Evolutionary conservation across 352 stramenopile species (phyloP).

Genomic region (Globisporangium megalacanthum): DNA sequence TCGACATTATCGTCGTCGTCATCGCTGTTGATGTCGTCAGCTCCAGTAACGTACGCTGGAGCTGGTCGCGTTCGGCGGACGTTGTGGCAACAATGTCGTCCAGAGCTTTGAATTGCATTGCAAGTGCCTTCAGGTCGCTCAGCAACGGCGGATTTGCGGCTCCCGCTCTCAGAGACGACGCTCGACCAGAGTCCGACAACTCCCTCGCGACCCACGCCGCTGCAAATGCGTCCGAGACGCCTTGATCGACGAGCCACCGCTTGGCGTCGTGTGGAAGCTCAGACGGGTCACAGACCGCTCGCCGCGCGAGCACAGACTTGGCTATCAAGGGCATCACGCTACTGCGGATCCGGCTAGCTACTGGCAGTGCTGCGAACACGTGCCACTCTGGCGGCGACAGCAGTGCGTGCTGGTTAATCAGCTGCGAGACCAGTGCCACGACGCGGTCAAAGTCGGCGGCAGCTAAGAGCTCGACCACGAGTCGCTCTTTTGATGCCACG

Average conservation of each 20-base stretch:
- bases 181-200: neutral
- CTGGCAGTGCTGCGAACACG: slow-evolving; percentile 22
- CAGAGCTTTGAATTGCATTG: neutral
- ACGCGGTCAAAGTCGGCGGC: slow-evolving; percentile 22
- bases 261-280: neutral
- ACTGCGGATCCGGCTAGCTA: slow-evolving; percentile 29
- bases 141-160: neutral
- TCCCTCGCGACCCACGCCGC: slow-evolving; percentile 10
- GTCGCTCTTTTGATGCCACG: slow-evolving; percentile 29
- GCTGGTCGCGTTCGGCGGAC: slow-evolving; percentile 5
- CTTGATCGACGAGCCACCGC: slow-evolving; percentile 14
- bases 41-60: slow-evolving; percentile 9
- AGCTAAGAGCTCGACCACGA: slow-evolving; percentile 36
- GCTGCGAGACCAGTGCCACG: slow-evolving; percentile 31
- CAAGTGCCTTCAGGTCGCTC: slow-evolving; percentile 2
- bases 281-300: neutral
- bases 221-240: slow-evolving; percentile 12
- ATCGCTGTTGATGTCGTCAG: neutral
- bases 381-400: slow-evolving; percentile 48
- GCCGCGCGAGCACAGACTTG: slow-evolving; percentile 9
- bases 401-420: slow-evolving; percentile 50
- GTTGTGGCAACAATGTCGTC: neutral
- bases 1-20: neutral
- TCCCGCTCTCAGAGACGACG: neutral
- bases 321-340: slow-evolving; percentile 23